Conservation (phyloP, 306 rosid genomes). For the Clitoria ternatea region DNA sequence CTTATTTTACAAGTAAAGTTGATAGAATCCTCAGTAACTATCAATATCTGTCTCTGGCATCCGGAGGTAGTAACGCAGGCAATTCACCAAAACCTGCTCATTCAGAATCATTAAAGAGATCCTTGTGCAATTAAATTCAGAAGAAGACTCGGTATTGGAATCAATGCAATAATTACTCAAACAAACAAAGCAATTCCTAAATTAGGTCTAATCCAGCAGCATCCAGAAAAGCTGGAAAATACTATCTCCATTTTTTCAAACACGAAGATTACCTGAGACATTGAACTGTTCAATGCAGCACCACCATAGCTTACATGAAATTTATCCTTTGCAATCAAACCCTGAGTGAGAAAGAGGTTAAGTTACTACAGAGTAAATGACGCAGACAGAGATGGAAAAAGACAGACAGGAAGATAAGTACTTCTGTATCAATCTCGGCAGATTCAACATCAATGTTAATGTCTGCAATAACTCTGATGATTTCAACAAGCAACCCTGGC, state of each 20-base stretch:
- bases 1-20: slow-evolving; percentile 22
- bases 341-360: slow-evolving; percentile 47
- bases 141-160: neutral
- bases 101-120: neutral
- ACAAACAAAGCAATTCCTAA: neutral
- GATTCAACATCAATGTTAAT: slow-evolving; percentile 94
- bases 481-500: slow-evolving; percentile 85
- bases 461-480: slow-evolving; percentile 77
- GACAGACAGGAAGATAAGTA: slow-evolving; percentile 27
- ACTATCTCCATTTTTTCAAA: slow-evolving; percentile 9
- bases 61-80: slow-evolving; percentile 84
- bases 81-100: slow-evolving; percentile 80
- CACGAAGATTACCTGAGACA: slow-evolving; percentile 69
- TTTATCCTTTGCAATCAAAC: slow-evolving; percentile 89
- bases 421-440: slow-evolving; percentile 91
- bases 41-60: slow-evolving; percentile 91
- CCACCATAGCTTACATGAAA: slow-evolving; percentile 94
- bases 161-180: neutral
- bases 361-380: slow-evolving; percentile 19
- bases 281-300: slow-evolving; percentile 69
- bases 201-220: neutral
- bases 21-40: slow-evolving; percentile 58
- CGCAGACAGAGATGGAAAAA: neutral
- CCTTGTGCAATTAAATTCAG: slow-evolving; percentile 1
- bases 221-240: neutral